phyloP scores from a whole-genome alignment of 192 early-diverging fungal genomes.

The Umbelopsis vinacea region DNA sequence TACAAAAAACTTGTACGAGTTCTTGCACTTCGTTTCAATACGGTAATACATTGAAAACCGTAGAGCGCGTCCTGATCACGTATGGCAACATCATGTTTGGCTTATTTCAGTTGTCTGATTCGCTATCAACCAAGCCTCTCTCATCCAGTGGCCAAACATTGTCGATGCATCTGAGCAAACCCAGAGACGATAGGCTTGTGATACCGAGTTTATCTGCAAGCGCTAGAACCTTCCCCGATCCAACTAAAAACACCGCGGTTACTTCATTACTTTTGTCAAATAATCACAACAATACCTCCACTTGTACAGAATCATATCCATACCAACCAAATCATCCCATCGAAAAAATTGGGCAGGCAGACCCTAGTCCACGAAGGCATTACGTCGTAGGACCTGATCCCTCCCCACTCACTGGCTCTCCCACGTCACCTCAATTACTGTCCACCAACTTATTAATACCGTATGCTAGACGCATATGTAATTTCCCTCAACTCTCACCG shows the following conservation, averaged over 20 bases:
- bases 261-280: not conserved
- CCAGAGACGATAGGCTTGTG: not conserved
- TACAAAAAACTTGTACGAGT: constrained; percentile 11
- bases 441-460: constrained; percentile 15
- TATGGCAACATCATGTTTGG: constrained; percentile 15
- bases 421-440: not conserved
- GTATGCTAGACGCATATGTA: constrained; percentile 20
- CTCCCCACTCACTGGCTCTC: not conserved
- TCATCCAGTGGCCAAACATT: not conserved
- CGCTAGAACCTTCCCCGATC: not conserved
- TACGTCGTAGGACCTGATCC: not conserved
- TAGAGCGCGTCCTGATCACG: constrained; percentile 3
- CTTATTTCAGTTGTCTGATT: constrained; percentile 7
- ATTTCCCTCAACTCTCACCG: constrained; percentile 4
- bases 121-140: not conserved
- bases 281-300: not conserved
- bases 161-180: not conserved
- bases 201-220: not conserved
- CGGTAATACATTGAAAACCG: not conserved
- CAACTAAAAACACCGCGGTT: not conserved
- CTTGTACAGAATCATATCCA: constrained; percentile 19
- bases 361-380: no score
- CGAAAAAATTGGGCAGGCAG: no score
- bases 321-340: not conserved
- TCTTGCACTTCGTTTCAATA: constrained; percentile 1